A percentile compares a stretch with the other conserved stretches of the same genome.
phyloP scores from a whole-genome alignment of 352 stramenopile species.

The Blastocystis sp. region DNA sequence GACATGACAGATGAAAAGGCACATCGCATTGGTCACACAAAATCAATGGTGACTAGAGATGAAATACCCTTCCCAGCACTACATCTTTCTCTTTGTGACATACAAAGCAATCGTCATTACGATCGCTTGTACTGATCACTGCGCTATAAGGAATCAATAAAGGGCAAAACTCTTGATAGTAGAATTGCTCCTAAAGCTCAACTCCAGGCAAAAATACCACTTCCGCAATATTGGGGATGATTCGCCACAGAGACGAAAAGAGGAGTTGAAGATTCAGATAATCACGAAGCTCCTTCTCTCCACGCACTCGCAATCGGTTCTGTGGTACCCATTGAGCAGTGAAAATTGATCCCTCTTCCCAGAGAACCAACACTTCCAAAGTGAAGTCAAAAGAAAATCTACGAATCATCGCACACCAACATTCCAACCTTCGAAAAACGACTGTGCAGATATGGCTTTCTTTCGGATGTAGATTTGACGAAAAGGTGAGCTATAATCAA shows the following conservation, averaged over 20 bases:
- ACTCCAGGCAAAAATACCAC: background rate
- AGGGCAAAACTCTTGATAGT: slow-evolving; percentile 44
- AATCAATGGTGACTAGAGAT: background rate
- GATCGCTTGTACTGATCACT: background rate
- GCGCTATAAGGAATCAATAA: background rate
- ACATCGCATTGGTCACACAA: slow-evolving; percentile 15
- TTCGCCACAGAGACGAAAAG: background rate
- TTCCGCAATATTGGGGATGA: slow-evolving; percentile 4
- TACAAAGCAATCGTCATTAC: background rate
- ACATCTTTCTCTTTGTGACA: background rate
- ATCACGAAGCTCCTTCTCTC: slow-evolving; percentile 13
- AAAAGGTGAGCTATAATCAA: slow-evolving; percentile 5
- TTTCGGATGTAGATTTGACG: background rate
- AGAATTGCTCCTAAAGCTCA: slow-evolving; percentile 47
- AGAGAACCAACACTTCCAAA: slow-evolving; percentile 2
- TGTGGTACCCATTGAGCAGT: slow-evolving; percentile 7
- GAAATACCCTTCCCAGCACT: background rate
- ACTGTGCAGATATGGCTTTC: slow-evolving; percentile 13
- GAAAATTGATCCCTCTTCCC: background rate
- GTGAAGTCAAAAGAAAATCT: background rate
- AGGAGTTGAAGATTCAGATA: slow-evolving; percentile 4
- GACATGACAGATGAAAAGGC: background rate
- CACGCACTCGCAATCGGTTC: background rate
- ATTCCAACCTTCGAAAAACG: background rate
- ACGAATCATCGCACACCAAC: background rate